Percentiles rank a stretch among this genome's conserved stretches.
Evolutionary conservation across 2,329 filamentous ascomycete species (phyloP).

Genomic region (Colletotrichum shisoi): DNA sequence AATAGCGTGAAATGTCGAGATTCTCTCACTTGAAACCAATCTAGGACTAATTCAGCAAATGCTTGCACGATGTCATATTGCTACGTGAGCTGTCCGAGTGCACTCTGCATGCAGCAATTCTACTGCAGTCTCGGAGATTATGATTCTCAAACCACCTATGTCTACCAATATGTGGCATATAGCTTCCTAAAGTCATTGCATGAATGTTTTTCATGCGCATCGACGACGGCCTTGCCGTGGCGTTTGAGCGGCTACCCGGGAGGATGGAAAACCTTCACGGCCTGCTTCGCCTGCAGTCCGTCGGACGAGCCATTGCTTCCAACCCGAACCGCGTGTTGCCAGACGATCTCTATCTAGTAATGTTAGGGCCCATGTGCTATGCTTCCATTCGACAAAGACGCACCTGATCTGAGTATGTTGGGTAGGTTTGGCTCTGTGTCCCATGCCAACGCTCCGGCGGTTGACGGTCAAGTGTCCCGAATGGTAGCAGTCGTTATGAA

Average conservation of each 20-base stretch:
- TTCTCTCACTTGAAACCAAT: neutral
- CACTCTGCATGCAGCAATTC: neutral
- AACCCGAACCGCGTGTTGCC: neutral
- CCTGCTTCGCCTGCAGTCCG: neutral
- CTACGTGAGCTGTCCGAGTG: neutral
- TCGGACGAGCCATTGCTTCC: neutral
- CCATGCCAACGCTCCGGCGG: neutral
- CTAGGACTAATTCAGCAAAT: no score
- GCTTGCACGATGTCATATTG: neutral
- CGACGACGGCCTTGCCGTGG: neutral
- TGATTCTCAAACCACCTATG: neutral
- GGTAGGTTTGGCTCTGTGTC: neutral
- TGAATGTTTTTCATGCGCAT: neutral
- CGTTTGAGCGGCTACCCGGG: neutral
- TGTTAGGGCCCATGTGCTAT: neutral
- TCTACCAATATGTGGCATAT: neutral
- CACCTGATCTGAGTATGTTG: neutral
- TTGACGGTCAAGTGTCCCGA: neutral
- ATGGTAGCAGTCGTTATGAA: neutral
- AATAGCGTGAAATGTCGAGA: neutral
- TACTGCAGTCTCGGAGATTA: neutral
- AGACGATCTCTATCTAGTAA: neutral
- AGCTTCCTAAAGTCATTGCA: neutral
- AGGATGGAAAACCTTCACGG: neutral
- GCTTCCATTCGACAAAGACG: neutral